Evolutionary conservation across 1,284 basidiomycete species (phyloP).

Genomic region (Microstroma glucosiphilum): DNA sequence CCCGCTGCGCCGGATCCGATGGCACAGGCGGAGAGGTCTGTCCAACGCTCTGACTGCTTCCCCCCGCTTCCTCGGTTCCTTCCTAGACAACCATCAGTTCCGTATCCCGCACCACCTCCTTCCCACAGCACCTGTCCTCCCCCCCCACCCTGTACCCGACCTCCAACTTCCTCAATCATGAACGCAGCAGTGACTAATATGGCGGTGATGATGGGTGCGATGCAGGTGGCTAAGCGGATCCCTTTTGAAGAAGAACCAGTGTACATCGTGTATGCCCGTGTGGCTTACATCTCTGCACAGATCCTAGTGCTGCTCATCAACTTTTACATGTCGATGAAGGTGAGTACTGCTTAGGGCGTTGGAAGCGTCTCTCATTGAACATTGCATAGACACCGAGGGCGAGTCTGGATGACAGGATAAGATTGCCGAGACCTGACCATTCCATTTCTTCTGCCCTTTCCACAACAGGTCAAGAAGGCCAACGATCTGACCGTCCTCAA

Average conservation of each 20-base stretch:
- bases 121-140: not conserved
- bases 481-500: conserved; percentile 93
- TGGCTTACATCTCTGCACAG: conserved; percentile 74
- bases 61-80: too few relatives aligned
- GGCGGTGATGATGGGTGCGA: conserved; percentile 36
- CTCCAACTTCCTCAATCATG: not conserved
- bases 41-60: too few relatives aligned
- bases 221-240: conserved; percentile 74
- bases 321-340: conserved; percentile 62
- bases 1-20: too few relatives aligned
- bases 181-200: conserved; percentile 6
- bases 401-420: too few relatives aligned
- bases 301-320: conserved; percentile 65
- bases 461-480: conserved; percentile 68
- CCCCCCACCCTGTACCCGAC: not conserved
- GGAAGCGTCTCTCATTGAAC: too few relatives aligned
- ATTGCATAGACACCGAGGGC: too few relatives aligned
- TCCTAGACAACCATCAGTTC: too few relatives aligned
- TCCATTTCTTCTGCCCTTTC: not conserved
- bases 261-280: conserved; percentile 72
- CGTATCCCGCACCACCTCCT: not conserved
- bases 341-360: conserved; percentile 15
- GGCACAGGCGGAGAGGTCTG: too few relatives aligned
- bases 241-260: conserved; percentile 78
- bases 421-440: not conserved